Evolutionary conservation across 2,329 filamentous ascomycete genomes (phyloP).

Genomic region (Harringtonia lauricola): DNA sequence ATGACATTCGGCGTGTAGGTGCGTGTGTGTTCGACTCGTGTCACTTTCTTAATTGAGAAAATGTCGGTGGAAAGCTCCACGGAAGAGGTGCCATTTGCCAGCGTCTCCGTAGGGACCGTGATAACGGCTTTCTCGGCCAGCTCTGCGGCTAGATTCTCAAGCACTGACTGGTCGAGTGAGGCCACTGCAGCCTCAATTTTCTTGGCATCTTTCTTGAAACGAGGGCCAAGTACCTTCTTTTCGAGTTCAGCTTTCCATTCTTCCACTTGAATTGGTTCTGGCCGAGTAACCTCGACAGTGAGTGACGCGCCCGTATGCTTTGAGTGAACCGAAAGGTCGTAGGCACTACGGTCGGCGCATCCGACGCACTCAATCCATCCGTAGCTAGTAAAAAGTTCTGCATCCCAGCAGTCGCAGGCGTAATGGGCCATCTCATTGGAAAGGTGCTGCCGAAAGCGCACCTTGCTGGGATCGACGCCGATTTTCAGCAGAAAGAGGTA

Average conservation of each 20-base stretch:
- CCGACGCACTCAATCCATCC: conserved; percentile 99
- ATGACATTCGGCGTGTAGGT: conserved; percentile 95
- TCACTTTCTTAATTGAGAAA: conserved; percentile 74
- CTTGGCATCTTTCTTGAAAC: conserved; percentile 92
- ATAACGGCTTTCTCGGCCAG: conserved; percentile 66
- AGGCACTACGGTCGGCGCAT: conserved; percentile 80
- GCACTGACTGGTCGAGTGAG: conserved; percentile 66
- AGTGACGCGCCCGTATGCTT: conserved; percentile 85
- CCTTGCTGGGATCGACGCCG: conserved; percentile 75
- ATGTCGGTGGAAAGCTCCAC: conserved; percentile 71
- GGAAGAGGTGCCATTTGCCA: conserved; percentile 61
- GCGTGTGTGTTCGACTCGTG: conserved; percentile 68
- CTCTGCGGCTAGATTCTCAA: conserved; percentile 66
- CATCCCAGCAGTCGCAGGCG: conserved; percentile 95
- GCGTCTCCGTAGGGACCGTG: conserved; percentile 60
- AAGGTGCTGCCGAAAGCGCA: conserved; percentile 98
- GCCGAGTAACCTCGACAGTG: conserved; percentile 73
- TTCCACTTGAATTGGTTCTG: conserved; percentile 62
- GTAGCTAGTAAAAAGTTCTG: conserved; percentile 79
- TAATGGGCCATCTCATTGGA: conserved; percentile 72
- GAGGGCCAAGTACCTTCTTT: conserved; percentile 91
- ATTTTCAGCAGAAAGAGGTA: conserved; percentile 82
- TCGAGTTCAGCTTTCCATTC: conserved; percentile 83
- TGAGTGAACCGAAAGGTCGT: conserved; percentile 83
- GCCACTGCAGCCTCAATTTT: conserved; percentile 70